These are phyloP conservation scores for Phaeotremella fagi DNA, from an alignment of 768 basidiomycete genomes.

Conservation along the genomic window DNA sequence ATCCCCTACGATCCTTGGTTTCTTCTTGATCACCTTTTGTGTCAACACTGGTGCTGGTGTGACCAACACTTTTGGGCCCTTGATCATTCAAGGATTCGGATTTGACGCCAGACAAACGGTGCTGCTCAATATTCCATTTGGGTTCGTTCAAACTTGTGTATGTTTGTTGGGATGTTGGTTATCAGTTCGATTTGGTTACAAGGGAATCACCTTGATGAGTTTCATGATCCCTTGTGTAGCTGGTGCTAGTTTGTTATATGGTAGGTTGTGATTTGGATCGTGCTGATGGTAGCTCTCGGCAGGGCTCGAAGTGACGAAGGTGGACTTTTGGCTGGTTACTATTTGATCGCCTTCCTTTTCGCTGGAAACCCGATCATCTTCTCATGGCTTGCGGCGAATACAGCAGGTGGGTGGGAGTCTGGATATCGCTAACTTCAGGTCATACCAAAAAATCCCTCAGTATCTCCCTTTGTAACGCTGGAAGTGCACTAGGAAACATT, in stretches of 20 bases:
- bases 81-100: constrained; percentile 53
- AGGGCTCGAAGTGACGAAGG: background rate
- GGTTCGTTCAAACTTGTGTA: constrained; percentile 49
- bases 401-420: constrained; percentile 5
- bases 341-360: constrained; percentile 45
- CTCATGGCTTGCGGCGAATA: constrained; percentile 24
- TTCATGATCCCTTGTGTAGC: constrained; percentile 10
- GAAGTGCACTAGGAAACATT: constrained; percentile 53
- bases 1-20: constrained; percentile 51
- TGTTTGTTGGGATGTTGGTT: constrained; percentile 49
- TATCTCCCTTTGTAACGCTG: constrained; percentile 53
- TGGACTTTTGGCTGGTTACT: constrained; percentile 40
- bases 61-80: constrained; percentile 42
- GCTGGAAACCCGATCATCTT: constrained; percentile 43
- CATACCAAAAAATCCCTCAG: constrained; percentile 48
- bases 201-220: constrained; percentile 12
- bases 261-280: background rate
- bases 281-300: background rate
- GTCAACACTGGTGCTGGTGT: constrained; percentile 41
- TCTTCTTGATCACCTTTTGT: constrained; percentile 51
- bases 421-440: constrained; percentile 24
- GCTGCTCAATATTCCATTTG: constrained; percentile 54
- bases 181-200: constrained; percentile 28
- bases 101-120: constrained; percentile 52
- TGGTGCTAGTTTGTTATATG: constrained; percentile 9